Evolutionary conservation across 2,329 filamentous ascomycete species (phyloP), one percentile per base, ranked within the genome.

Genomic region (Fusarium sp.): DNA sequence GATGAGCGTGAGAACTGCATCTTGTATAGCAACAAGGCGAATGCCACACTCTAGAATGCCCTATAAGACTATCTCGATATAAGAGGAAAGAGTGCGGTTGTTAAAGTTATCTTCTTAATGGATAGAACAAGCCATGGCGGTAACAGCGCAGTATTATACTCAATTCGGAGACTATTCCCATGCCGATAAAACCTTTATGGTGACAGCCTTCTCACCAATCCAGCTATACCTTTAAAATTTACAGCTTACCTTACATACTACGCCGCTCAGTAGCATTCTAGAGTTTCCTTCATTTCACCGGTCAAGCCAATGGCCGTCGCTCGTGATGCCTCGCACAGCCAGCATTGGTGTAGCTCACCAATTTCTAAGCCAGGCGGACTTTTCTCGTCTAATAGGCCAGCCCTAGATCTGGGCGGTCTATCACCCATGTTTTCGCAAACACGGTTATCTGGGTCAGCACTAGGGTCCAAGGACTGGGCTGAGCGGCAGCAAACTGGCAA

Each of bases 1-100:
- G 50, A 52, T 4, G 42, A 17, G 17, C 51, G 7, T 33, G 67
- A 36, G 26, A 60, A 50, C 34, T 42, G 28, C 67, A 69, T 69
- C 11, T 63, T 69, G 62, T 42, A 8, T 33, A 9, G n/a, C n/a
- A 34, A 34, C 4, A 36, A 31, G 45, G 4, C 11, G 26, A 18
- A 14, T 15, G 6, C 24, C 43, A 4, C 8, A 8, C 40, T 31
- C 43, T 10, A 31, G 14, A 3, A 13, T 22, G 3, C 11, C 9
- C 28, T 10, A 13, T 5, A 31, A 31, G 28, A 31, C 28, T 31
- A 7, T 6, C 20, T 22, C 4, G 10, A 20, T 13, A 39, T 9
- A 39, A 31, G 17, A 22, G 10, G 11, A 49, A n/a, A 28, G 42
- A 6, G 24, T 8, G 17, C 14, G 15, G 13, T 26, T 13, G 1